Evolutionary conservation across 2,329 filamentous ascomycete genomes (phyloP), one percentile per base, ranked within the genome.

Genomic region (Reticulascus tulasneorum): DNA sequence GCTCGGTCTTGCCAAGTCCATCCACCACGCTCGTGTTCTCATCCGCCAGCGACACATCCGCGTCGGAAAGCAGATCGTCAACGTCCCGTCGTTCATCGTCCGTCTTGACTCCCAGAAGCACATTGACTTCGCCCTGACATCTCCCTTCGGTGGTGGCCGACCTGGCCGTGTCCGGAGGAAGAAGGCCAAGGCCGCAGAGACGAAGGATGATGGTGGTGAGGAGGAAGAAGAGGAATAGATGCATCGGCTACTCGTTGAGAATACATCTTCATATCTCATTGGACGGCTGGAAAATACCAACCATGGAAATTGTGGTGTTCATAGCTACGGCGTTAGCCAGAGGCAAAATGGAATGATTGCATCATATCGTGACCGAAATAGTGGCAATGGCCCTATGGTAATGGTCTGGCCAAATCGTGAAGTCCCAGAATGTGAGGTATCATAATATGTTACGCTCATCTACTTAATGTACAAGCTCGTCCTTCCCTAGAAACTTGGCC

Each of bases 81-180:
- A 98, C 75, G 93, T 98, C 45, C 93, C 93, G 52, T 97, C 91
- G 38, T 98, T 95, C 85, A 85, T 98, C 67, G 93, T 98, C 71
- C 93, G 93, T 75, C 88, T 98, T 64, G 93, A 98, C 80, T 96
- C 90, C 61, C 93, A 98, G 84, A 98, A 98, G 87, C 93, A 98
- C 85, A 97, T 98, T 62, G 93, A 98, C 80, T 97, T 98, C 70
- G 80, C 93, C 49, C 82, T 98, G 53, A 94, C 84, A 73, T 97
- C 91, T 66, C 91, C 93, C 67, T 96, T 95, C 62, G 93, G 93
- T 73, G 90, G 90, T 67, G 93, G 93, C 66, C 90, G 93, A 60
- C 88, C 89, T 60, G 93, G 93, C 58, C 93, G 93, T 82, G 91
- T 96, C 64, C 84, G 88, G 73, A 94, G 93, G 82, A 98, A 97